Conservation (phyloP, 1,284 basidiomycete species). For the Inonotus hispidus region DNA sequence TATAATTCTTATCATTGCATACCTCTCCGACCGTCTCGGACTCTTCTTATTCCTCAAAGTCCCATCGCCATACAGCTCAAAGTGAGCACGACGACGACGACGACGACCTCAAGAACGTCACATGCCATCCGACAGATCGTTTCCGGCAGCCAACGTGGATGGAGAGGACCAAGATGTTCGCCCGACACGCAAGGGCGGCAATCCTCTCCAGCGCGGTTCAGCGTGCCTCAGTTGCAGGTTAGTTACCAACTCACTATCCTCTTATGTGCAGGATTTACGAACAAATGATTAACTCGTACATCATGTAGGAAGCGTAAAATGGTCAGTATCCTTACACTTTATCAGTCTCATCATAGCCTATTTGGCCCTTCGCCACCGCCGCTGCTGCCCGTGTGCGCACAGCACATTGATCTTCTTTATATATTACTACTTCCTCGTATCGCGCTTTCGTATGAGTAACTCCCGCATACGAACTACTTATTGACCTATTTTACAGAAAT, state of each 20-base stretch:
- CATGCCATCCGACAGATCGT: conserved; percentile 1
- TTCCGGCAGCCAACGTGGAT: background rate
- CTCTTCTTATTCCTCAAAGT: background rate
- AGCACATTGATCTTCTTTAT: background rate
- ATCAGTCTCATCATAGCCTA: background rate
- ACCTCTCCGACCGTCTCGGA: background rate
- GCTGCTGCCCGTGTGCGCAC: conserved; percentile 14
- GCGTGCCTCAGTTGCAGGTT: conserved; percentile 54
- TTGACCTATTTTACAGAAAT: conserved; percentile 37
- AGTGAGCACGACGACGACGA: background rate
- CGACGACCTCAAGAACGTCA: background rate
- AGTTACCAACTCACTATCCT: conserved; percentile 21
- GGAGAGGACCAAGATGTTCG: conserved; percentile 19
- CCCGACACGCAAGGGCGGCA: conserved; percentile 17
- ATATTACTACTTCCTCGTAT: background rate
- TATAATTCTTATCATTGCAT: background rate
- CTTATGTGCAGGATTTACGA: conserved; percentile 13
- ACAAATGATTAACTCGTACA: too few relatives aligned
- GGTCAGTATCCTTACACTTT: conserved; percentile 32
- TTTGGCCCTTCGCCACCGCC: conserved; percentile 1
- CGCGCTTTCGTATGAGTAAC: background rate
- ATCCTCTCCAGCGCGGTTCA: conserved; percentile 48
- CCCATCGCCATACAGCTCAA: background rate
- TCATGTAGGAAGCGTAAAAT: conserved; percentile 48
- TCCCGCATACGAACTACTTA: background rate